A percentile compares a stretch with the other conserved stretches of the same genome.
These are phyloP conservation scores for Neonectria coccinea DNA, from an alignment of 2,329 filamentous ascomycete species.

Conservation along the genomic window DNA sequence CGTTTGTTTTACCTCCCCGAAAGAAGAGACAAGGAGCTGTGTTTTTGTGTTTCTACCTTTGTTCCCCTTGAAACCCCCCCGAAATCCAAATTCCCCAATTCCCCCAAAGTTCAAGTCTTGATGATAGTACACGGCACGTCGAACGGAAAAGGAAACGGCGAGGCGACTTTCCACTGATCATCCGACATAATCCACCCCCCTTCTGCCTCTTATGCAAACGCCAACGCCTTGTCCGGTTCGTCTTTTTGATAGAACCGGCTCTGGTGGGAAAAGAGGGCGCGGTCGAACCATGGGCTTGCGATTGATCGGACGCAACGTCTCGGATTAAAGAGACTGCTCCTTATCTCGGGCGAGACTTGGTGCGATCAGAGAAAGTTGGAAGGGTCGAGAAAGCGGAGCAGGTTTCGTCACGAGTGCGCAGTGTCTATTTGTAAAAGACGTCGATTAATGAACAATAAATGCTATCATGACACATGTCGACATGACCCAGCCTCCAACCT, in stretches of 20 bases:
- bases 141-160: conserved; percentile 12
- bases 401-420: conserved; percentile 30
- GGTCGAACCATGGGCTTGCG: conserved; percentile 8
- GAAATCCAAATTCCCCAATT: conserved; percentile 22
- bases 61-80: conserved; percentile 8
- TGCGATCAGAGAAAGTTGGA: conserved; percentile 8
- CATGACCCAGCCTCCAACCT: conserved; percentile 28
- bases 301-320: background rate
- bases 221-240: background rate
- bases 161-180: conserved; percentile 7
- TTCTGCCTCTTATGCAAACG: background rate
- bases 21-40: conserved; percentile 34
- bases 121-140: conserved; percentile 24
- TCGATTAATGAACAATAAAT: conserved; percentile 48
- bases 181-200: background rate
- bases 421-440: conserved; percentile 37
- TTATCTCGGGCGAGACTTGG: background rate
- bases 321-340: background rate
- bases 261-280: conserved; percentile 5
- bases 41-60: conserved; percentile 33
- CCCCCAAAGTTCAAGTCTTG: conserved; percentile 24
- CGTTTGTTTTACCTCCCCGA: conserved; percentile 35
- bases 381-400: conserved; percentile 23
- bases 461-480: conserved; percentile 48
- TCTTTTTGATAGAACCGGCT: background rate